Evolutionary conservation across 1,284 basidiomycete genomes (phyloP).

Genomic region (Apiotrichum porosum): DNA sequence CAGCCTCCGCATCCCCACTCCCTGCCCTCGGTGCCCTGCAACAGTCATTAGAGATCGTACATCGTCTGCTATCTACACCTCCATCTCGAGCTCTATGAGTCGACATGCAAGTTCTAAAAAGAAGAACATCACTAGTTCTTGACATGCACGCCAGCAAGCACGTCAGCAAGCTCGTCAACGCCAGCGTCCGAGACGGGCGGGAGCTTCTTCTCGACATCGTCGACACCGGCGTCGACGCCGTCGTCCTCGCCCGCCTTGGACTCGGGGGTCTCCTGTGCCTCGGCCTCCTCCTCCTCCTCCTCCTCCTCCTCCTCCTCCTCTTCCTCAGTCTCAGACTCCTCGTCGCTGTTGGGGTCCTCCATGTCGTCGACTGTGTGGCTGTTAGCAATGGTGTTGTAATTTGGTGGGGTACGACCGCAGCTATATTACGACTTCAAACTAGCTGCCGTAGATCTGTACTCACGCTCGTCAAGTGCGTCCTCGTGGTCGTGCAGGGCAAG

Average conservation of each 20-base stretch:
- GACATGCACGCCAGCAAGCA: slow-evolving; percentile 34
- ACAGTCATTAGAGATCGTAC: no score
- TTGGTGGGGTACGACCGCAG: no score
- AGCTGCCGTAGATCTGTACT: slow-evolving; percentile 21
- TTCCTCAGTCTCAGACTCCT: slow-evolving; percentile 51
- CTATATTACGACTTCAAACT: no score
- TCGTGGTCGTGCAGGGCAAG: slow-evolving; percentile 71
- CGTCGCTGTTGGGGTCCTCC: slow-evolving; percentile 56
- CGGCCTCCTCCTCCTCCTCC: slow-evolving; percentile 44
- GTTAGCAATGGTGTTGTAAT: slow-evolving; percentile 2
- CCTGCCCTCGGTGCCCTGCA: no score
- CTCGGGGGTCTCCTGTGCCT: slow-evolving; percentile 43
- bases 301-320: slow-evolving; percentile 49
- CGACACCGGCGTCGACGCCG: slow-evolving; percentile 34
- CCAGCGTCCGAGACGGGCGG: slow-evolving; percentile 34
- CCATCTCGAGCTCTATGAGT: no score
- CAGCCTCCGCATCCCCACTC: no score
- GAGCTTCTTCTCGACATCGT: slow-evolving; percentile 24
- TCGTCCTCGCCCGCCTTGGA: slow-evolving; percentile 38
- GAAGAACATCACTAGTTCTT: slow-evolving; percentile 19
- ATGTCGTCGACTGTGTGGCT: slow-evolving; percentile 57
- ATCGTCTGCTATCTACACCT: no score
- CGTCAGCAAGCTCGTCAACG: slow-evolving; percentile 44
- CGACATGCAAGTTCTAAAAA: no score
- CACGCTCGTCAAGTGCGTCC: slow-evolving; percentile 68